Base-by-base conservation (phyloP, 805 yeast species). In the Starmerella tilneyi region DNA sequence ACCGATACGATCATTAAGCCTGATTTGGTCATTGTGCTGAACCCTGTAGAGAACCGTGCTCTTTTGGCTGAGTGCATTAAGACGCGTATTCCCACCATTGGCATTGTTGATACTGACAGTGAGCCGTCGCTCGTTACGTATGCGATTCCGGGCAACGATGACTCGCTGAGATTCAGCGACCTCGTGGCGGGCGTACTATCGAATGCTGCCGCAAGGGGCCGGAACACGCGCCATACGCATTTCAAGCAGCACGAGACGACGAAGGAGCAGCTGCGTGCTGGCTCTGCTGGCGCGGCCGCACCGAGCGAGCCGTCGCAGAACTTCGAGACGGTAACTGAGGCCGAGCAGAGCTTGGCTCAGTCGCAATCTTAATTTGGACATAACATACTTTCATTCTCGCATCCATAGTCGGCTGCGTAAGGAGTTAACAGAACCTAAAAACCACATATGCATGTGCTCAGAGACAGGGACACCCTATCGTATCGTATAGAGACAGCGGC, bases 101-200 rank as follows among this genome's bases (percentile, higher is more conserved):
- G 96, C 23, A 74, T 92, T 47, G 78, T 92, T 51, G 98, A 92
- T 65, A 88, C 97, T 19, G 89, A 92, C 64, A 78, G 82, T 61
- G 96, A 92, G 60, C 94, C 96, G 8, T 75, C 83, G 13, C 67
- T 81, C 55, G 83, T 89, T 44, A 85, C 96, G 1, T 92, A 92
- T 60, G 94, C 97, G 42, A 83, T 92, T 54, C 97, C 97, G 15
- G 94, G 94, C 51, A 92, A 92, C 61, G 97, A 92, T 62, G 96
- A 88, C 62, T 81, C 94, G 7, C 67, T 77, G 47, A 75, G 98
- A 63, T 75, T 94, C 7, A 77, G 81, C 9, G 80, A 84, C 52
- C 69, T 92, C 53, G 73, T 92, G 55, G 67, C 78, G 44, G 96
- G 97, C 48, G 79, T 88, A 16, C 70, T 92, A 50, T 79, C 92